Evolutionary conservation across 768 basidiomycete genomes (phyloP).

Genomic region (Hericium alpestre): DNA sequence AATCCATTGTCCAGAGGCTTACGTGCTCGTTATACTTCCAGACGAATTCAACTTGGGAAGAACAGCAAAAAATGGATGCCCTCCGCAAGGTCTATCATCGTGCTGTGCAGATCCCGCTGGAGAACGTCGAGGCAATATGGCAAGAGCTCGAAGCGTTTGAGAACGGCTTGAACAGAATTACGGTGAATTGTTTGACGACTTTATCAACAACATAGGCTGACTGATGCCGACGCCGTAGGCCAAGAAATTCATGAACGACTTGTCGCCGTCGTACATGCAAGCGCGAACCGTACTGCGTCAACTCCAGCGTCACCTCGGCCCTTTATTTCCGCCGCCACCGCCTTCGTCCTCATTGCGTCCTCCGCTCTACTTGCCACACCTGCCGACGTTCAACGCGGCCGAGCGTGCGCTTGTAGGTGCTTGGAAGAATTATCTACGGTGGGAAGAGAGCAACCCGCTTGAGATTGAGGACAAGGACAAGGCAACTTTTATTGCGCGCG

Average conservation of each 20-base stretch:
- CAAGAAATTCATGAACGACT: slow-evolving; percentile 90
- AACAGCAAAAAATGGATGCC: slow-evolving; percentile 89
- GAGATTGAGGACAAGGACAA: slow-evolving; percentile 83
- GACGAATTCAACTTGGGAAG: slow-evolving; percentile 85
- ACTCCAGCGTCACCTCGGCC: slow-evolving; percentile 55
- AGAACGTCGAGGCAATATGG: slow-evolving; percentile 90
- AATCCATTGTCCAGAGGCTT: background rate
- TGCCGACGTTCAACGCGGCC: slow-evolving; percentile 59
- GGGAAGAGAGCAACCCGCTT: slow-evolving; percentile 91
- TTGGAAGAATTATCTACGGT: slow-evolving; percentile 90
- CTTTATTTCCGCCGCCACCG: slow-evolving; percentile 43
- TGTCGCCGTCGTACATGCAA: slow-evolving; percentile 92
- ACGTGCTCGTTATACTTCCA: slow-evolving; percentile 15
- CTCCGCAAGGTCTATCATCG: slow-evolving; percentile 88
- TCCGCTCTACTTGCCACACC: slow-evolving; percentile 50
- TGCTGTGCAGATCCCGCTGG: slow-evolving; percentile 88
- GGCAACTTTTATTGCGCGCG: slow-evolving; percentile 49
- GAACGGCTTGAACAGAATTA: slow-evolving; percentile 78
- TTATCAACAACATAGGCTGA: background rate
- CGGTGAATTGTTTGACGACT: slow-evolving; percentile 27
- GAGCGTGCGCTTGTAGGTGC: slow-evolving; percentile 70
- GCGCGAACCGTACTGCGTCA: slow-evolving; percentile 83
- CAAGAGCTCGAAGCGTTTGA: slow-evolving; percentile 90
- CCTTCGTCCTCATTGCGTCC: slow-evolving; percentile 29
- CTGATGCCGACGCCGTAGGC: slow-evolving; percentile 35